phyloP scores from a whole-genome alignment of 2,329 filamentous ascomycete species.

The Cercospora berteroae region DNA sequence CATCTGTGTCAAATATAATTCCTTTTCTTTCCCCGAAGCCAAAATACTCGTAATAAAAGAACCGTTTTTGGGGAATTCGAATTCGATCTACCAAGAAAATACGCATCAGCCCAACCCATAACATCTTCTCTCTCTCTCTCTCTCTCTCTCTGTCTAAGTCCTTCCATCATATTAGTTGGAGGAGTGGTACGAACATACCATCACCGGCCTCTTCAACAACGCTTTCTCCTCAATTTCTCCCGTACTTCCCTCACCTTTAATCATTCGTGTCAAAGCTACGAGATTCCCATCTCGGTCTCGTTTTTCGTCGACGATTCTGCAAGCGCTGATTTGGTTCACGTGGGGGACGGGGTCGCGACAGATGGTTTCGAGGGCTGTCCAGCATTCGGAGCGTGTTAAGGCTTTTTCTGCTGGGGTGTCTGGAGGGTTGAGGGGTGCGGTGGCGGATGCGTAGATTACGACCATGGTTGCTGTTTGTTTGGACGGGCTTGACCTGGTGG shows the following conservation, averaged over 20 bases:
- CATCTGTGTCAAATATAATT: conserved; percentile 9
- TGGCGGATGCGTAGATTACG: conserved; percentile 9
- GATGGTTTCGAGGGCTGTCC: conserved; percentile 1
- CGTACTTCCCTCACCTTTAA: not conserved
- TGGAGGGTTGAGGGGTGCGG: not conserved
- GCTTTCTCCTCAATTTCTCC: conserved; percentile 3
- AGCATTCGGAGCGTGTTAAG: conserved; percentile 1
- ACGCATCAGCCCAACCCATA: not conserved
- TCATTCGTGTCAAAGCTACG: not conserved
- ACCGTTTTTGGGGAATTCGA: conserved; percentile 3
- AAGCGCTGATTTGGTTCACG: conserved; percentile 4
- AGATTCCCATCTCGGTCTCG: conserved; percentile 2
- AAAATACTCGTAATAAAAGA: conserved; percentile 9
- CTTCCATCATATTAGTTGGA: no score
- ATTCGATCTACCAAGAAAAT: not conserved
- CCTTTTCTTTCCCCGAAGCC: not conserved
- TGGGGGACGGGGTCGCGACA: conserved; percentile 7
- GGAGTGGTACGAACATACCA: not conserved
- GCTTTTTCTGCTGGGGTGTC: not conserved
- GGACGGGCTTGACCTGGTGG: no score
- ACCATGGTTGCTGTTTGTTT: not conserved
- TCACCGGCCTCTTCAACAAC: conserved; percentile 11
- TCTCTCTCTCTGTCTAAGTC: no score
- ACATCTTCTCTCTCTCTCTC: no score
- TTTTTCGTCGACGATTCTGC: conserved; percentile 1